phyloP scores from a whole-genome alignment of 805 yeast genomes.

The Saccharomycopsis lassenensis region DNA sequence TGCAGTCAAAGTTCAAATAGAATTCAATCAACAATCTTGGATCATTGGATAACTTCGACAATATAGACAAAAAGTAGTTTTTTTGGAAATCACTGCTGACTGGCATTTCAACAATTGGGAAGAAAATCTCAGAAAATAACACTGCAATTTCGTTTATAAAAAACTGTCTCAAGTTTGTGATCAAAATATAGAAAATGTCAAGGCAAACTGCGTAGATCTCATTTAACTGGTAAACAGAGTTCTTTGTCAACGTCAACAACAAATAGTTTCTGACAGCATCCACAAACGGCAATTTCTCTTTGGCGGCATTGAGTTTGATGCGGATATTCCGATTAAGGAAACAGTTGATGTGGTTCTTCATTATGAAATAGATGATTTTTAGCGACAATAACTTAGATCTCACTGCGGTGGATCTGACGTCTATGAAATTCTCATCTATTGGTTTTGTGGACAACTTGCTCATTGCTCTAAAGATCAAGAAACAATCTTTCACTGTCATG shows the following conservation, averaged over 20 bases:
- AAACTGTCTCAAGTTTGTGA: slow-evolving; percentile 73
- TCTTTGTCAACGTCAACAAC: slow-evolving; percentile 73
- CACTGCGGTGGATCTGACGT: slow-evolving; percentile 84
- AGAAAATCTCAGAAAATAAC: slow-evolving; percentile 82
- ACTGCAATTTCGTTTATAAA: slow-evolving; percentile 93
- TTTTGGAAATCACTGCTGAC: slow-evolving; percentile 90
- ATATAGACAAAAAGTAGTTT: slow-evolving; percentile 69
- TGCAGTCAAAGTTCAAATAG: slow-evolving; percentile 93
- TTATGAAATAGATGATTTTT: slow-evolving; percentile 76
- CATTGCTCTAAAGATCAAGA: slow-evolving; percentile 87
- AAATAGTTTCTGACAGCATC: slow-evolving; percentile 78
- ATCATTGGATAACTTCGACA: slow-evolving; percentile 75
- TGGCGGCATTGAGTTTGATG: slow-evolving; percentile 38
- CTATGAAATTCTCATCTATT: slow-evolving; percentile 64
- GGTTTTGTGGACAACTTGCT: slow-evolving; percentile 83
- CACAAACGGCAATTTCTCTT: slow-evolving; percentile 51
- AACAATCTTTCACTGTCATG: slow-evolving; percentile 77
- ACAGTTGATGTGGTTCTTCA: slow-evolving; percentile 75
- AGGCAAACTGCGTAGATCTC: slow-evolving; percentile 87
- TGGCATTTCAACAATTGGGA: slow-evolving; percentile 87
- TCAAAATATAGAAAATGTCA: slow-evolving; percentile 86
- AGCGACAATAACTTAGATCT: slow-evolving; percentile 84
- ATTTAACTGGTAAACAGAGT: slow-evolving; percentile 84
- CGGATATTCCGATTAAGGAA: slow-evolving; percentile 52
- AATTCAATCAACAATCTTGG: slow-evolving; percentile 87